Base-by-base conservation (phyloP, 1,284 basidiomycete genomes). In the Thecaphora frezii region DNA sequence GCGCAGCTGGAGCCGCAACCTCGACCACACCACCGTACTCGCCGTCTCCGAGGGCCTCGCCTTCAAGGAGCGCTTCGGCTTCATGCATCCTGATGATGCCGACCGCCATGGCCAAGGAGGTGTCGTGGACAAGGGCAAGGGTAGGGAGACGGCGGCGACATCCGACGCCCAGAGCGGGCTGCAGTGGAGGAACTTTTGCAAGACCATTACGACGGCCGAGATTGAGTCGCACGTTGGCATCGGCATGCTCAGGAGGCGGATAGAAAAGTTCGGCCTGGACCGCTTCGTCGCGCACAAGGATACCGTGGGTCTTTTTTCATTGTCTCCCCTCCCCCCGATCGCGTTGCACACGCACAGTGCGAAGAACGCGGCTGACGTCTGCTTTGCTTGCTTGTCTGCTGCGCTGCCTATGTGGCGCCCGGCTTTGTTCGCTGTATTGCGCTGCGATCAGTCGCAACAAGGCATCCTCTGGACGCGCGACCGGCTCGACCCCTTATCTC, bases 221-320 rank as follows among this genome's bases (percentile, higher is more conserved):
- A 67, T 78, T 42, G 62, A 66, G 46, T 75, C 72, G 8, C 58
- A 64, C 22, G 40, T 78, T 16, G 65, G 63, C 48, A 69, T 75
- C 25, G 51, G 54, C 1, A 48, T 78, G 46, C 60, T 78, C 9
- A 48, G 66, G 28, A 36, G 61, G 18, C 66, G 76, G 12, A 76
- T 78, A 46, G 76, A 78, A 51, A 77, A 73, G 48, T 78, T 78
- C 39, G 76, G 76, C 10, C 46, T 75, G n/a, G 72, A 69, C 13
- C 70, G 76, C 19, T 76, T 75, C 56, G 55, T 70, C 8, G 69
- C 76, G 14, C 76, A 78, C 51, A 65, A 66, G 46, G 76, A 76
- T 24, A 71, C 74, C 22, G 63, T 56, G 38, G 54, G 64, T 50
- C n/a, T n/a, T n/a, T n/a, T n/a, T n/a, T n/a, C n/a, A n/a, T n/a